Conservation (phyloP, 2,329 filamentous ascomycete genomes). For the Aspergillus phoenicis region DNA sequence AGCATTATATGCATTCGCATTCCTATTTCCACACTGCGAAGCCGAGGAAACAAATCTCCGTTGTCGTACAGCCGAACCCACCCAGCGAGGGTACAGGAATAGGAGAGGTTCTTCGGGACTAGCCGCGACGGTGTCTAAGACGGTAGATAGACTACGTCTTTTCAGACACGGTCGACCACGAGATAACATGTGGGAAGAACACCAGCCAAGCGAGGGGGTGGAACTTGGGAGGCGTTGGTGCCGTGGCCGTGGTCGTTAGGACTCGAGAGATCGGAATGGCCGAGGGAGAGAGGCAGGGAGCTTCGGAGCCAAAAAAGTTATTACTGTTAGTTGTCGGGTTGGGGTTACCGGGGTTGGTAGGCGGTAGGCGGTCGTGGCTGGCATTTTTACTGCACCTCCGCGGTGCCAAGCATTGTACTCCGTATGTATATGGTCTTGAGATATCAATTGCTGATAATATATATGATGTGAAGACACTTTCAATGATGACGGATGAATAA, state of each 20-base stretch:
- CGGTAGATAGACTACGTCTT: conserved; percentile 40
- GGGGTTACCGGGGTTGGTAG: too few species aligned
- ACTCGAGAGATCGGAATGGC: too few species aligned
- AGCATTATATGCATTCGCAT: neutral
- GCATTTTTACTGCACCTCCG: too few species aligned
- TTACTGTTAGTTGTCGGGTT: neutral
- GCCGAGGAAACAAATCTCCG: conserved; percentile 24
- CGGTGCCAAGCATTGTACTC: neutral
- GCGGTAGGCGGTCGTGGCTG: too few species aligned
- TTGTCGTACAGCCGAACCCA: conserved; percentile 31
- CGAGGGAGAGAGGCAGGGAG: too few species aligned
- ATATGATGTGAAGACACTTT: too few species aligned
- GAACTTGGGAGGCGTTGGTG: neutral
- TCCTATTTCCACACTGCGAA: neutral
- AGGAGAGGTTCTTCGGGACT: conserved; percentile 47
- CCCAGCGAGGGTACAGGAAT: conserved; percentile 50
- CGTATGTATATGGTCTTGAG: too few species aligned
- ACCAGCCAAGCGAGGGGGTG: neutral
- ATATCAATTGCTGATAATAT: too few species aligned
- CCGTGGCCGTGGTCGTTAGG: too few species aligned
- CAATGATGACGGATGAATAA: too few species aligned
- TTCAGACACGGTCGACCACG: conserved; percentile 45
- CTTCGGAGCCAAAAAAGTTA: neutral
- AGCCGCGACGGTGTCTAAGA: conserved; percentile 40
- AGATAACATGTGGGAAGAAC: conserved; percentile 43